Base-by-base conservation (phyloP, 1,139 yeast genomes). In the Hemisphaericaspora lyxosophila region DNA sequence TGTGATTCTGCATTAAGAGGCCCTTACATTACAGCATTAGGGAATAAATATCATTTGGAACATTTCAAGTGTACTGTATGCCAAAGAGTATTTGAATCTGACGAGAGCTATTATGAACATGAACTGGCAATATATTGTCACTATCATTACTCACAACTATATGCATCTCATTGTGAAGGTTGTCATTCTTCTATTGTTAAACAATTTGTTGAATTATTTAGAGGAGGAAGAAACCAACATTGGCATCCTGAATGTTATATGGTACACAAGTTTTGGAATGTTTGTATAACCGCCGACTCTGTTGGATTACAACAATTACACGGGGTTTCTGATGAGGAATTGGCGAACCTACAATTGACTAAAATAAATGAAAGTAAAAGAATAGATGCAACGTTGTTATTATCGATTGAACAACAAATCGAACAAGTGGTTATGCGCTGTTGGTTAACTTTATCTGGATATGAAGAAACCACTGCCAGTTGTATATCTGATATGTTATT, bases 221-320 rank as follows among this genome's bases (percentile, higher is more conserved):
- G 95, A 49, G 96, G 96, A 34, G 97, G 97, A n/a, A 75, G 85
- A 50, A 85, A 85, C 47, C 96, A 90, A 58, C 96, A 89, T 56
- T 94, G 98, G 98, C 99, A 94, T 60, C 97, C 97, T 3, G 98
- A 94, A 59, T 94, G 98, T 66, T 94, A 89, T 57, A 94, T 94
- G 90, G 95, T 92, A 35, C 90, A 86, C 67, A 90, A 90, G 58
- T 90, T 89, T 54, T 94, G 98, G 98, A 90, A 88, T 55, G 96
- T 90, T 18, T 78, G 83, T 42, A 70, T 89, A n/a, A 73, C 82
- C 3, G 76, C 85, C 0, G 82, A 76, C 41, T 66, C 77, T 4
- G 75, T 83, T 26, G 90, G 88, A 1, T 57, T 80, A 27, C 71
- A 72, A 11, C 38, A 36, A 23, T 32, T 42, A 27, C 39, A 39